A percentile compares a stretch with the other conserved stretches of the same genome.
Evolutionary conservation across 129 eudicot species (phyloP).

Genomic region (Rutidosis leptorrhynchoides): DNA sequence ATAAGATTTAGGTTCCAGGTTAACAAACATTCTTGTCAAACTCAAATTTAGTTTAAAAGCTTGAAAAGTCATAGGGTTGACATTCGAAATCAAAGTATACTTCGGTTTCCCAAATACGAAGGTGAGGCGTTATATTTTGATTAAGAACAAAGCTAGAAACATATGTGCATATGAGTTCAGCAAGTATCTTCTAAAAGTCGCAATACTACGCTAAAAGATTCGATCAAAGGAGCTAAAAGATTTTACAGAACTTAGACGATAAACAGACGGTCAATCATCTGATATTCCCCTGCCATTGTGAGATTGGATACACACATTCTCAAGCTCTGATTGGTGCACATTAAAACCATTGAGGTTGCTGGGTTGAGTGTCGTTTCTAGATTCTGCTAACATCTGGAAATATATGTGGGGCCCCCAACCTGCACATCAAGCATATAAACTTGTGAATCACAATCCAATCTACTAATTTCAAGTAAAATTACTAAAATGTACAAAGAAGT

Average conservation of each 20-base stretch:
- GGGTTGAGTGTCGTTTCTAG: slow-evolving; percentile 40
- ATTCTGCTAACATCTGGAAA: slow-evolving; percentile 63
- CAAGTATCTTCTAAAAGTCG: slow-evolving; percentile 14
- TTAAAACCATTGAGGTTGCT: slow-evolving; percentile 32
- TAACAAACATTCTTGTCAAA: slow-evolving; percentile 5
- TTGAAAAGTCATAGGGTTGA: slow-evolving; percentile 6
- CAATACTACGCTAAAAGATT: slow-evolving; percentile 10
- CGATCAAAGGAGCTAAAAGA: slow-evolving; percentile 22
- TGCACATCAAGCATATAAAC: slow-evolving; percentile 26
- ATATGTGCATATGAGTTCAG: slow-evolving; percentile 22
- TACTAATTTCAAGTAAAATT: slow-evolving; percentile 5
- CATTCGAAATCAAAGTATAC: not conserved
- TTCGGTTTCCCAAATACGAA: not conserved
- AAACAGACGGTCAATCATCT: slow-evolving; percentile 15
- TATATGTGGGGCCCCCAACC: slow-evolving; percentile 78
- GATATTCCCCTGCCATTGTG: slow-evolving; percentile 26
- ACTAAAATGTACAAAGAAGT: not conserved
- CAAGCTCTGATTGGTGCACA: slow-evolving; percentile 40
- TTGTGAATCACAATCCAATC: slow-evolving; percentile 3
- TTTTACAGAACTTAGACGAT: slow-evolving; percentile 17
- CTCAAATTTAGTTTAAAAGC: slow-evolving; percentile 5
- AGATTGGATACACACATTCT: slow-evolving; percentile 33
- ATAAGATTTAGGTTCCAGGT: not conserved
- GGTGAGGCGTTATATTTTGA: too few relatives aligned
- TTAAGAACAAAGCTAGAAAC: slow-evolving; percentile 8